phyloP scores from a whole-genome alignment of 2,329 filamentous ascomycete species.

The Monilinia laxa region DNA sequence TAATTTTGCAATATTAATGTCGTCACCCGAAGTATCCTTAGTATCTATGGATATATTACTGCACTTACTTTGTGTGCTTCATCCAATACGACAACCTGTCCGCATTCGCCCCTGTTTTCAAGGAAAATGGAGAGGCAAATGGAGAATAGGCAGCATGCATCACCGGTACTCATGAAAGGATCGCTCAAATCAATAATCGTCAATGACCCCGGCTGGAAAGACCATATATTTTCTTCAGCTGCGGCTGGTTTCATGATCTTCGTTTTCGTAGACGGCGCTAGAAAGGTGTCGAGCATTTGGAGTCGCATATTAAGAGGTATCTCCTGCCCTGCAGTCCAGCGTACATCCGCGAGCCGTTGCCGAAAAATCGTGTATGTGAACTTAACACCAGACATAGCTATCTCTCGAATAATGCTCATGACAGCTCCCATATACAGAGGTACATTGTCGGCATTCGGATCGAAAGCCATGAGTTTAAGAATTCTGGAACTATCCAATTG shows the following conservation, averaged over 20 bases:
- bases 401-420: constrained; percentile 5
- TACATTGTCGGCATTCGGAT: background rate
- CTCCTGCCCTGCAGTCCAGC: constrained; percentile 34
- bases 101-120: constrained; percentile 49
- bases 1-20: constrained; percentile 6
- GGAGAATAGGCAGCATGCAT: constrained; percentile 70
- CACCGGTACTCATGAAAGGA: constrained; percentile 64
- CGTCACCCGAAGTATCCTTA: background rate
- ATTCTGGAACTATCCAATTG: constrained; percentile 11
- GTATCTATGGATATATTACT: background rate
- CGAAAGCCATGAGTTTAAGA: constrained; percentile 8
- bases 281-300: constrained; percentile 64
- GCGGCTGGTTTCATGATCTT: constrained; percentile 3
- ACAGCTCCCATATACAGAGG: constrained; percentile 8
- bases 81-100: constrained; percentile 67
- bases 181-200: constrained; percentile 73
- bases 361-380: constrained; percentile 4
- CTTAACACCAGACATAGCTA: constrained; percentile 4
- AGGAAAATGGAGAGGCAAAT: constrained; percentile 68
- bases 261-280: constrained; percentile 39
- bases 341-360: background rate
- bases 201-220: constrained; percentile 48
- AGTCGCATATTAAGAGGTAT: constrained; percentile 59
- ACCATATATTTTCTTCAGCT: constrained; percentile 17
- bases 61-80: constrained; percentile 65